Evolutionary conservation across 352 stramenopile species (phyloP).

Genomic region (Pythium aristosporum): DNA sequence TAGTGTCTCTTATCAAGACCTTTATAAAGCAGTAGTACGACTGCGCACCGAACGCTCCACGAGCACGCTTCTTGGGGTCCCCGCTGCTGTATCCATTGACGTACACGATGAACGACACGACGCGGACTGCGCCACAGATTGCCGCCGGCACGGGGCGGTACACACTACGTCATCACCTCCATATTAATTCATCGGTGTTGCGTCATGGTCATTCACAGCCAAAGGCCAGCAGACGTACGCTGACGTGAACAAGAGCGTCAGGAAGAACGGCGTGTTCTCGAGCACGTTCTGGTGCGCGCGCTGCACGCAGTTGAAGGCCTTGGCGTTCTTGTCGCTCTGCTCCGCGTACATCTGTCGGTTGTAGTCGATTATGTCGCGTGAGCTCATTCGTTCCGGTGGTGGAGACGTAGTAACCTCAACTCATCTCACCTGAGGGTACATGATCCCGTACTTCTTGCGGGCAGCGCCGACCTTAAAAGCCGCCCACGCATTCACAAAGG

Average conservation of each 20-base stretch:
- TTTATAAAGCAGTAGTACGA: too few relatives aligned
- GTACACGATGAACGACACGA: constrained; percentile 65
- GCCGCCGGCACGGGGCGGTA: constrained; percentile 57
- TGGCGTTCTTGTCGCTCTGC: constrained; percentile 83
- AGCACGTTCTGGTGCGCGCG: constrained; percentile 91
- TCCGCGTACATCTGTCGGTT: constrained; percentile 79
- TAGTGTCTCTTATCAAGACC: not conserved
- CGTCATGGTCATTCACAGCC: not conserved
- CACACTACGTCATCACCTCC: constrained; percentile 30
- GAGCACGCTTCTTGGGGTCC: constrained; percentile 55
- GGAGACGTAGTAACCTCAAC: not conserved
- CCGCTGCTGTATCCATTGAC: constrained; percentile 60
- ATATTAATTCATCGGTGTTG: not conserved
- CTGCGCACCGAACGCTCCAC: constrained; percentile 50
- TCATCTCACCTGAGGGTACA: constrained; percentile 37
- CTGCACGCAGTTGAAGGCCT: constrained; percentile 91
- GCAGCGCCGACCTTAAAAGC: constrained; percentile 50
- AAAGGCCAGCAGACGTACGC: constrained; percentile 35
- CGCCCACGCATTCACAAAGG: constrained; percentile 59
- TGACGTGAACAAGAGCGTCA: constrained; percentile 50
- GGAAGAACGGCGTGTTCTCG: constrained; percentile 78
- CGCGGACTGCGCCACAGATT: constrained; percentile 51
- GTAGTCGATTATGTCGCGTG: not conserved
- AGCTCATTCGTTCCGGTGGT: not conserved
- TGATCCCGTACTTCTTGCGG: constrained; percentile 67